These are phyloP conservation scores for Geotrichum klebahnii DNA, from an alignment of 1,139 yeast species.

Conservation along the genomic window DNA sequence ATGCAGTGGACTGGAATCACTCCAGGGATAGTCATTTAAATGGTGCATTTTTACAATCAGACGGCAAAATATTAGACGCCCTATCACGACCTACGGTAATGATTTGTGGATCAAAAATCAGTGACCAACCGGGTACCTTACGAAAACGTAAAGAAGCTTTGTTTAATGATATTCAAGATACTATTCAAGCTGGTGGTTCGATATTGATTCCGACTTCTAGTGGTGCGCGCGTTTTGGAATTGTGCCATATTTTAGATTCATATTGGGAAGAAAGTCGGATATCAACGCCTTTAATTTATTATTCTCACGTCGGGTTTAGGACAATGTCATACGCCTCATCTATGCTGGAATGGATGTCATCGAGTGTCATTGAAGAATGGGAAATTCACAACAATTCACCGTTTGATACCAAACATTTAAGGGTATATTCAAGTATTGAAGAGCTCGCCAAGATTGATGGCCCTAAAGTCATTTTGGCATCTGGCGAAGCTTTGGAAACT, in stretches of 20 bases:
- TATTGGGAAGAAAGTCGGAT: conserved; percentile 51
- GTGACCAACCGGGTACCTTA: conserved; percentile 58
- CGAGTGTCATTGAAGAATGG: conserved; percentile 75
- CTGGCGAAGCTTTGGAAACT: conserved; percentile 62
- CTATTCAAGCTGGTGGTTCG: conserved; percentile 67
- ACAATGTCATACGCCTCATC: conserved; percentile 77
- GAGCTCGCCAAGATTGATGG: conserved; percentile 57
- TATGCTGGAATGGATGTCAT: conserved; percentile 93
- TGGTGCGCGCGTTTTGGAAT: conserved; percentile 79
- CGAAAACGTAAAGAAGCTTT: conserved; percentile 55
- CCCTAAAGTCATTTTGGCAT: conserved; percentile 77
- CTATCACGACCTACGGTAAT: conserved; percentile 78
- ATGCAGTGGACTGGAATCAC: conserved; percentile 95
- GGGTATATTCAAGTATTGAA: conserved; percentile 49
- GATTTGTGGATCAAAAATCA: conserved; percentile 70
- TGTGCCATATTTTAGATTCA: conserved; percentile 65
- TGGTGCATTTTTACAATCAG: conserved; percentile 61
- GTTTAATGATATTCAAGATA: conserved; percentile 61
- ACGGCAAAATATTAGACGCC: conserved; percentile 57
- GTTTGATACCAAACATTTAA: conserved; percentile 54
- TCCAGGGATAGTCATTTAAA: conserved; percentile 80
- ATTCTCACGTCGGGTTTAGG: conserved; percentile 77
- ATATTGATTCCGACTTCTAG: conserved; percentile 78
- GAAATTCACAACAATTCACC: conserved; percentile 70
- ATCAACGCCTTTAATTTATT: conserved; percentile 61